phyloP scores from a whole-genome alignment of 2,329 filamentous ascomycete species.

The Aspergillaceae sp. region DNA sequence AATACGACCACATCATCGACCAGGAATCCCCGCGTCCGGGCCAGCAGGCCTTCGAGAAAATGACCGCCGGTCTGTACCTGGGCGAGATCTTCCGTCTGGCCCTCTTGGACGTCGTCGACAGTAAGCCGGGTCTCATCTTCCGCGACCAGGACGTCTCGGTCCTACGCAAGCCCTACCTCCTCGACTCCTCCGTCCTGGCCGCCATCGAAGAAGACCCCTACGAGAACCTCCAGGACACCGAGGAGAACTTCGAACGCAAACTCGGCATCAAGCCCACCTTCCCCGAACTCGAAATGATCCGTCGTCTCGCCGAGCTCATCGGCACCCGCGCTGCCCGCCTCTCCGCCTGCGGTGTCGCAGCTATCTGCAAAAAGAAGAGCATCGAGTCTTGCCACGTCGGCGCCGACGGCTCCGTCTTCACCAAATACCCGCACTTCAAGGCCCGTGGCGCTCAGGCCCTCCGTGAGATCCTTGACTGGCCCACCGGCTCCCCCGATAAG shows the following conservation, averaged over 20 bases:
- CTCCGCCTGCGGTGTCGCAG: slow-evolving; percentile 88
- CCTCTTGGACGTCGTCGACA: slow-evolving; percentile 76
- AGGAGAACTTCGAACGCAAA: slow-evolving; percentile 69
- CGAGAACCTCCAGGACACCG: slow-evolving; percentile 87
- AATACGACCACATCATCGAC: slow-evolving; percentile 81
- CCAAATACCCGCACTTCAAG: slow-evolving; percentile 99
- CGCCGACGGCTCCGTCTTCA: slow-evolving; percentile 95
- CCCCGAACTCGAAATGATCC: slow-evolving; percentile 79
- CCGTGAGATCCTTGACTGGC: slow-evolving; percentile 93
- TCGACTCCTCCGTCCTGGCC: slow-evolving; percentile 90
- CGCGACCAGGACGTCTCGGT: slow-evolving; percentile 69
- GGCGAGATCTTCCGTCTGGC: slow-evolving; percentile 91
- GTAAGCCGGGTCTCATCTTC: slow-evolving; percentile 67
- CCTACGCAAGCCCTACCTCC: slow-evolving; percentile 75
- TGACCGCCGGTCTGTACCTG: slow-evolving; percentile 90
- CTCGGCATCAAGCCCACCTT: slow-evolving; percentile 62
- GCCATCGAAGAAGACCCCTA: slow-evolving; percentile 91
- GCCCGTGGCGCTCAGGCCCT: slow-evolving; percentile 79
- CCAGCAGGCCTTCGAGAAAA: slow-evolving; percentile 95
- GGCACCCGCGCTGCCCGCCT: slow-evolving; percentile 89
- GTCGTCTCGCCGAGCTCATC: slow-evolving; percentile 84
- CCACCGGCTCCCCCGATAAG: slow-evolving; percentile 73
- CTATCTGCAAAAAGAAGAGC: slow-evolving; percentile 93
- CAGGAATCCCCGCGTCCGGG: slow-evolving; percentile 84
- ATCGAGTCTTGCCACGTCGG: slow-evolving; percentile 85